A percentile compares a stretch with the other conserved stretches of the same genome.
Evolutionary conservation across 768 basidiomycete species (phyloP).

Genomic region (Auricularia sp.): DNA sequence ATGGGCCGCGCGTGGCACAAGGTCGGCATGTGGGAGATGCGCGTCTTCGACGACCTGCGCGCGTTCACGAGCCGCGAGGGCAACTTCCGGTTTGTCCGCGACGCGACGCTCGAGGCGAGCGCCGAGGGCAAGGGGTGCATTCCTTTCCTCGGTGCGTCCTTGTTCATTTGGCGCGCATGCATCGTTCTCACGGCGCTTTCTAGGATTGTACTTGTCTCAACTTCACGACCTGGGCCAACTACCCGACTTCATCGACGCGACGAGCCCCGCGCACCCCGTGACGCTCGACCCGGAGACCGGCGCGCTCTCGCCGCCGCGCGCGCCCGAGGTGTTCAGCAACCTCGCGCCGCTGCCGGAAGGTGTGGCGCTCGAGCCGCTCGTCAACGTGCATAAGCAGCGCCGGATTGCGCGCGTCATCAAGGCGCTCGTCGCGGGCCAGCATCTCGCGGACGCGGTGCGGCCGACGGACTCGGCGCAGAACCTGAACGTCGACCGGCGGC

Average conservation of each 20-base stretch:
- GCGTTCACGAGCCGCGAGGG: constrained; percentile 50
- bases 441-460: constrained; percentile 45
- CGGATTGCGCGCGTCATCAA: constrained; percentile 74
- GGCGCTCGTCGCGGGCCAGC: constrained; percentile 70
- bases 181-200: constrained; percentile 3
- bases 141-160: constrained; percentile 66
- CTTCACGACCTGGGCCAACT: constrained; percentile 54
- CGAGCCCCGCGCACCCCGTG: constrained; percentile 55
- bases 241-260: constrained; percentile 62
- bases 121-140: constrained; percentile 48
- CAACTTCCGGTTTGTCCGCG: constrained; percentile 69
- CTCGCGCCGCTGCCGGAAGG: constrained; percentile 60
- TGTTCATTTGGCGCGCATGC: neutral
- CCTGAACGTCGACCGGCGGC: constrained; percentile 60
- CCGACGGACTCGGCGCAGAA: constrained; percentile 35
- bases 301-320: constrained; percentile 57
- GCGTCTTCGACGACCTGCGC: constrained; percentile 65
- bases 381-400: constrained; percentile 85
- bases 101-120: constrained; percentile 42
- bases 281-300: constrained; percentile 52
- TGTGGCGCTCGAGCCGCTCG: constrained; percentile 77
- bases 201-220: constrained; percentile 71
- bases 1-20: constrained; percentile 61
- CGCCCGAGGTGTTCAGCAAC: constrained; percentile 70
- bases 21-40: constrained; percentile 58